Evolutionary conservation across 306 rosid species (phyloP), one percentile per base, ranked within the genome.

Genomic region (Delonix regia): DNA sequence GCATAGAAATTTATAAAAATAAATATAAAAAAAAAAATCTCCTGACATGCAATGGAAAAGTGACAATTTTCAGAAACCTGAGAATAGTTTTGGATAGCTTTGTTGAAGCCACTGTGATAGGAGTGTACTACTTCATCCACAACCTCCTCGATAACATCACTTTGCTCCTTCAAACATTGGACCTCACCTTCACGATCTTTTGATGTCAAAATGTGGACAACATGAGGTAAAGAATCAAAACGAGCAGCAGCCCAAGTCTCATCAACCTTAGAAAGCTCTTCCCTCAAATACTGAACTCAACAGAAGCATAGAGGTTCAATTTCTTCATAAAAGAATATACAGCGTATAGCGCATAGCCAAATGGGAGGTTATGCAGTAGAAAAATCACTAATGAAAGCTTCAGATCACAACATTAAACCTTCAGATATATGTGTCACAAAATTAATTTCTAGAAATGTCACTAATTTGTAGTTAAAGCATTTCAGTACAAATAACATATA

Each of bases 121-220:
- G 92, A 81, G 11, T 96, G 99, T 64, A 96, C 99, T 70, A 96
- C 99, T 96, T 96, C 99, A 86, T 96, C 99, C 78, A 96, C 98
- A 56, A 96, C 98, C 52, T 93, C 99, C 88, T 96, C 99, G 72
- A 96, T 75, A 84, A 93, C 82, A 82, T 96, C 99, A 83, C 93
- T 96, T 88, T 93, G 99, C 92, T 93, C 97, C 91, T 93, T 96
- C 89, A 96, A 85, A 84, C 71, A 56, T 71, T 88, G 90, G 67
- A 87, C 90, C 24, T 91, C 99, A 51, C 80, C 81, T 13, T 93
- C 99, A 63, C 99, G 99, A 73, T 93, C 97, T 93, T 93, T 96
- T 55, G 99, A 96, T 15, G 99, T 96, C 84, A 96, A 88, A 75
- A 93, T 96, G 85, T 90, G 99, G 51, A 96, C 99, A 86, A 96